A percentile compares a stretch with the other conserved stretches of the same genome.
These are phyloP conservation scores for Fusarium sp. DNA, from an alignment of 2,329 filamentous ascomycete genomes.

Conservation along the genomic window DNA sequence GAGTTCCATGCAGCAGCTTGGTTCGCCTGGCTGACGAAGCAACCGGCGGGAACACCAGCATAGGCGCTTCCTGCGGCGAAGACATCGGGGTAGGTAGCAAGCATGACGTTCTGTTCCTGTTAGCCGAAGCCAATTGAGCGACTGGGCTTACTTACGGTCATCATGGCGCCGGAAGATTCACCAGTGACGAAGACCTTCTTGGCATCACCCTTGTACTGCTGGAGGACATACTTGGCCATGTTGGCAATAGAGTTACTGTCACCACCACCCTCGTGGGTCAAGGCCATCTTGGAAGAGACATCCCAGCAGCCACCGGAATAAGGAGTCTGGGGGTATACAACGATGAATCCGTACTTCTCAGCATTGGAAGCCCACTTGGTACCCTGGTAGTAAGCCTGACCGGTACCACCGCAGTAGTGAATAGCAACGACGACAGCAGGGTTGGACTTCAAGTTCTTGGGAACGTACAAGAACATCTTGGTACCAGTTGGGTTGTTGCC, in stretches of 20 bases:
- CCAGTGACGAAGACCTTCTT: constrained; percentile 17
- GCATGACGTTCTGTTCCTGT: constrained; percentile 4
- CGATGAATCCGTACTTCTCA: constrained; percentile 16
- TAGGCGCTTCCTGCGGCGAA: constrained; percentile 12
- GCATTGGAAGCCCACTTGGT: constrained; percentile 13
- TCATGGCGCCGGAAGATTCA: constrained; percentile 19
- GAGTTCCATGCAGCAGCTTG: constrained; percentile 12
- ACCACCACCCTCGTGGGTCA: constrained; percentile 8
- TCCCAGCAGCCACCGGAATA: constrained; percentile 17
- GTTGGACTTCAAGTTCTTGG: constrained; percentile 9
- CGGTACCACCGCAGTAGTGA: constrained; percentile 1
- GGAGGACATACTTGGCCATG: constrained; percentile 11
- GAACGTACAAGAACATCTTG: constrained; percentile 10
- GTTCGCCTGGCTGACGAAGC: constrained; percentile 8
- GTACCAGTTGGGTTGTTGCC: constrained; percentile 16
- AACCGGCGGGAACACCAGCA: constrained; percentile 8
- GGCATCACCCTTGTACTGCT: constrained; percentile 7
- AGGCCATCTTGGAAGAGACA: constrained; percentile 12
- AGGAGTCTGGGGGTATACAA: constrained; percentile 16
- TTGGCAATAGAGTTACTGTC: constrained; percentile 11
- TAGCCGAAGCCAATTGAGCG: not conserved
- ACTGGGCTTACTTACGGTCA: not conserved
- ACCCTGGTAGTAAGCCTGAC: constrained; percentile 5
- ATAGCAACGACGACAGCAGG: constrained; percentile 17
- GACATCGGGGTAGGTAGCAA: constrained; percentile 1